phyloP scores from a whole-genome alignment of 164 flowering plant species.

The Amborella trichopoda region DNA sequence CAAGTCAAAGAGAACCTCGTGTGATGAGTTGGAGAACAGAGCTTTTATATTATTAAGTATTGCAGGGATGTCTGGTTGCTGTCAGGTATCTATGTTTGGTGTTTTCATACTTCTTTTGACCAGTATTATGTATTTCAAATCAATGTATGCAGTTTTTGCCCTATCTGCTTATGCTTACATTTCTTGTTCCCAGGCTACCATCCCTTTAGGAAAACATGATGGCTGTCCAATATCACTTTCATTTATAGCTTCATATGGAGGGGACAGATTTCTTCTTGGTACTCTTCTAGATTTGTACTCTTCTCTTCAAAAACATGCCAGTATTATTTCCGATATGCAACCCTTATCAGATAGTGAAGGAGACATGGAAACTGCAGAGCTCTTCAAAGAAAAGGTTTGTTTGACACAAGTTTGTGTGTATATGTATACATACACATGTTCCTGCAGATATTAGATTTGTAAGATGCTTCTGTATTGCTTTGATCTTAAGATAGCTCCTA shows the following conservation, averaged over 20 bases:
- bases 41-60: conserved; percentile 53
- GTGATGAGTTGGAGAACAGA: conserved; percentile 52
- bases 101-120: no score
- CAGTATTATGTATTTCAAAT: neutral
- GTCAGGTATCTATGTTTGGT: conserved; percentile 56
- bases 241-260: conserved; percentile 73
- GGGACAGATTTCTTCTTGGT: conserved; percentile 86
- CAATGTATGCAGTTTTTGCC: neutral
- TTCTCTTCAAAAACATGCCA: conserved; percentile 64
- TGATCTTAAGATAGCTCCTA: no score
- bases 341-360: conserved; percentile 55
- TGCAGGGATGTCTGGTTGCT: conserved; percentile 89
- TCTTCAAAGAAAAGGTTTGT: conserved; percentile 84
- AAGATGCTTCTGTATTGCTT: no score
- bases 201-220: conserved; percentile 82
- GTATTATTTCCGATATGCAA: conserved; percentile 33
- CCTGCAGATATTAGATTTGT: no score
- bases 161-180: neutral
- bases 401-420: no score
- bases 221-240: conserved; percentile 63
- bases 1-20: conserved; percentile 32
- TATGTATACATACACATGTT: no score
- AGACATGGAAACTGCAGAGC: conserved; percentile 69
- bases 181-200: conserved; percentile 38
- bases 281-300: conserved; percentile 69